Evolutionary conservation across 768 basidiomycete species (phyloP).

Genomic region (Gloeopeniophorella convolvens): DNA sequence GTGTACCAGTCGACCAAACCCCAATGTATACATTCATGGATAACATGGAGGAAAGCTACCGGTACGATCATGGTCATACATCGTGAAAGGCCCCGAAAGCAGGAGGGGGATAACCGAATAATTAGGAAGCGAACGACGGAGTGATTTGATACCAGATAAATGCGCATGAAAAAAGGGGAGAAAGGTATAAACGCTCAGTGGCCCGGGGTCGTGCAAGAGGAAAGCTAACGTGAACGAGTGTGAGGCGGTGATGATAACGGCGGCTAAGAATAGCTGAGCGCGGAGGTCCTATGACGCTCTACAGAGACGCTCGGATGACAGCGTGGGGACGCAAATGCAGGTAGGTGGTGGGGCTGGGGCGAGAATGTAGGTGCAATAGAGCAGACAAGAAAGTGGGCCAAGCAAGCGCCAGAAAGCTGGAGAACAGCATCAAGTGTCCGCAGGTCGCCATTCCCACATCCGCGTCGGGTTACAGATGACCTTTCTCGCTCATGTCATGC

Average conservation of each 20-base stretch:
- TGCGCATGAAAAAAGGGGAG: conserved; percentile 13
- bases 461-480: neutral
- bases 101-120: conserved; percentile 2
- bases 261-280: neutral
- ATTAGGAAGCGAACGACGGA: neutral
- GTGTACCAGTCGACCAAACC: conserved; percentile 2
- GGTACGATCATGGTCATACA: conserved; percentile 11
- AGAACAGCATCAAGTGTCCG: no score
- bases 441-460: no score
- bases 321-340: conserved; percentile 2
- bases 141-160: conserved; percentile 13
- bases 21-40: conserved; percentile 22
- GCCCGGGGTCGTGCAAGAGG: neutral
- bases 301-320: conserved; percentile 6
- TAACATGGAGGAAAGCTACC: neutral
- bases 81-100: conserved; percentile 29
- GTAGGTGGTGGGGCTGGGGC: neutral
- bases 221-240: neutral
- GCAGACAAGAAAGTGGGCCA: neutral
- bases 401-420: no score
- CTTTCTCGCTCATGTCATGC: conserved; percentile 10
- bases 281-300: neutral
- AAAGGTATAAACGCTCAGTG: neutral
- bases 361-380: neutral
- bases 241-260: neutral